A percentile compares a stretch with the other conserved stretches of the same genome.
Conservation (phyloP, 768 basidiomycete species). For the Boletales sp. region DNA sequence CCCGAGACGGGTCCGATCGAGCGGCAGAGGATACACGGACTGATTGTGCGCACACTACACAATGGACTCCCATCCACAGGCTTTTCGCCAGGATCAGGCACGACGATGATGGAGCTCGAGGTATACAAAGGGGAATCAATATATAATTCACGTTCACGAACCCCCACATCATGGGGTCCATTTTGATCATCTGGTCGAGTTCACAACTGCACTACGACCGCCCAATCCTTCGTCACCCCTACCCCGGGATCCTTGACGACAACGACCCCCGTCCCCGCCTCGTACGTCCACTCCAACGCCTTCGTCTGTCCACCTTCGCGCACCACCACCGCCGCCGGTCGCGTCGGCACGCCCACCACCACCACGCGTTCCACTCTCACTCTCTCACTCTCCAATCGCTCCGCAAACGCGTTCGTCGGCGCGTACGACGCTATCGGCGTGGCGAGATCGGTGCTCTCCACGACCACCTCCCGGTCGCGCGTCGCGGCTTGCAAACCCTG, state of each 20-base stretch:
- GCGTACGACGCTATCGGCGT: conserved; percentile 53
- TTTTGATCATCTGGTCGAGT: background rate
- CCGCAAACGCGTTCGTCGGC: conserved; percentile 63
- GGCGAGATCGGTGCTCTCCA: conserved; percentile 54
- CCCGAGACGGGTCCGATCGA: no score
- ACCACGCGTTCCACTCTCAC: conserved; percentile 84
- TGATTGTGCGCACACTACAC: no score
- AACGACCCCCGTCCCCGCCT: conserved; percentile 67
- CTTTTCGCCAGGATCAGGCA: no score
- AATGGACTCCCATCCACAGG: no score
- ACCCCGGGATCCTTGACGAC: conserved; percentile 74
- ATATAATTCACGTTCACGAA: no score
- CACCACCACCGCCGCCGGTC: conserved; percentile 56
- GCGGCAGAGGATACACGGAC: no score
- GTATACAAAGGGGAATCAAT: no score
- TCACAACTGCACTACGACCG: conserved; percentile 38
- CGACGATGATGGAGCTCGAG: no score
- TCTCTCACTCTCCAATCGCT: conserved; percentile 42
- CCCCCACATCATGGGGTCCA: background rate
- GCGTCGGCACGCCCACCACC: conserved; percentile 63
- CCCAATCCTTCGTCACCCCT: conserved; percentile 61
- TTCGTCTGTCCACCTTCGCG: conserved; percentile 33
- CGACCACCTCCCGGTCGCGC: conserved; percentile 38
- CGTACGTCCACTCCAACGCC: conserved; percentile 68
- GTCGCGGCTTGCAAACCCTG: conserved; percentile 64